Percentiles rank a stretch among this genome's conserved stretches.
phyloP scores from a whole-genome alignment of 768 basidiomycete genomes.

The Mrakia frigida region DNA sequence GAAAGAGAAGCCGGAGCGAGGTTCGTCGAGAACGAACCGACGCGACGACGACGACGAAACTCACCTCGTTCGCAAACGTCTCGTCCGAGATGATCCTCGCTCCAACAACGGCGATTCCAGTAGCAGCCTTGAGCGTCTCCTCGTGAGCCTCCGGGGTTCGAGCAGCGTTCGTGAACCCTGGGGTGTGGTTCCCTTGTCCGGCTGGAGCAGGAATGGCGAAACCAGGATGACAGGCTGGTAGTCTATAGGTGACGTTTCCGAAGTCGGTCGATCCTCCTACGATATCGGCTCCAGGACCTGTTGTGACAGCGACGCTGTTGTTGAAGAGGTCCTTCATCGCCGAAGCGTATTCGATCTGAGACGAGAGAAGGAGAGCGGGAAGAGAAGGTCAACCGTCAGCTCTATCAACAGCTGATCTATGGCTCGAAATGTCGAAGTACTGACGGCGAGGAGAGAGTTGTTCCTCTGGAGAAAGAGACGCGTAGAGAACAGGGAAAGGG shows the following conservation, averaged over 20 bases:
- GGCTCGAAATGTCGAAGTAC: constrained; percentile 1
- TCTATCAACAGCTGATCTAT: no score
- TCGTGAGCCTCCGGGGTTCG: constrained; percentile 36
- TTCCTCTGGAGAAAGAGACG: constrained; percentile 1
- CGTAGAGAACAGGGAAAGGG: no score
- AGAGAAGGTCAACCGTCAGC: neutral
- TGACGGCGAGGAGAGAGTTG: constrained; percentile 18
- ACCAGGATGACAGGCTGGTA: constrained; percentile 24
- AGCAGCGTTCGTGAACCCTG: neutral
- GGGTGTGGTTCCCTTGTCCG: constrained; percentile 25
- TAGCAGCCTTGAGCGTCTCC: constrained; percentile 36
- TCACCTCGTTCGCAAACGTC: constrained; percentile 32
- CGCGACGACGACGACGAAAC: neutral
- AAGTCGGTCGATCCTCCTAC: constrained; percentile 19
- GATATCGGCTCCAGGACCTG: neutral
- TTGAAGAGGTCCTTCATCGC: constrained; percentile 26
- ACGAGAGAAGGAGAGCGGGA: constrained; percentile 21
- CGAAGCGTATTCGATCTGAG: constrained; percentile 31
- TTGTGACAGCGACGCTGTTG: neutral
- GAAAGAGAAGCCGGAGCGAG: no score
- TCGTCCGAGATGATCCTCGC: constrained; percentile 34
- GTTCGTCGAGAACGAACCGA: neutral
- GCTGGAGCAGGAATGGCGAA: constrained; percentile 1
- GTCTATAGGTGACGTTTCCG: constrained; percentile 17
- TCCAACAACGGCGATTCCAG: constrained; percentile 36